Evolutionary conservation across 2,329 filamentous ascomycete genomes (phyloP), one percentile per base, ranked within the genome.

Genomic region (Alternaria atra): DNA sequence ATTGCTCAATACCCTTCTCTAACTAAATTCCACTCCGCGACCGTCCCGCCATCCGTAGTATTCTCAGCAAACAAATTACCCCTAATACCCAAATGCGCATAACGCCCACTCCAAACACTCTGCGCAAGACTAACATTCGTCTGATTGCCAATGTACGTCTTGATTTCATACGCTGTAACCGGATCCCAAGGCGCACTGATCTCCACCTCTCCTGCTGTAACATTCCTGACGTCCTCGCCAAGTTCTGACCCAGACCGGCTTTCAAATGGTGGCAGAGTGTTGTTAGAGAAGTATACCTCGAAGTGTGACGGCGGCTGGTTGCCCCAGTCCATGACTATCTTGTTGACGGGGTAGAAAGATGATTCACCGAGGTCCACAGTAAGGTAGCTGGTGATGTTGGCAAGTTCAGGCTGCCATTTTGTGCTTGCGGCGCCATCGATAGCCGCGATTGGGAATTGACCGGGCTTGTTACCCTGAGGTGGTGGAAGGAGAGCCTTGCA

Each of bases 391-490:
- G 84, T 80, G 0, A 75, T 77, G 51, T 86, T 85, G 1, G 84
- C 80, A 8, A 70, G 72, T 2, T 78, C 71, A 0, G 89, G 89
- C 69, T 91, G 88, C 89, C 89, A 92, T 65, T 86, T 86, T 0
- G 89, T 91, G 17, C 85, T 85, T 5, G 85, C 81, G 2, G 88
- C 87, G 53, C 90, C 90, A 68, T 92, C 90, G 52, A 90, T 84
- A 3, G 88, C 89, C 0, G 85, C 83, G 53, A 90, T 81, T 1
- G 90, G 89, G 78, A 92, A 91, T 75, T 92, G 90, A 13, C 90
- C 90, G 0, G 88, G 85, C 39, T 83, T 74, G 0, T 79, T 73
- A 2, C 85, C 86, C 15, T 73, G 69, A 0, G 62, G 52, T 4
- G 70, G 55, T 6, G 73, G 74, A 0, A 85, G 84, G 6, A 74